Base-by-base conservation (phyloP, 106 monocot genomes). In the Ottelia alismoides region DNA sequence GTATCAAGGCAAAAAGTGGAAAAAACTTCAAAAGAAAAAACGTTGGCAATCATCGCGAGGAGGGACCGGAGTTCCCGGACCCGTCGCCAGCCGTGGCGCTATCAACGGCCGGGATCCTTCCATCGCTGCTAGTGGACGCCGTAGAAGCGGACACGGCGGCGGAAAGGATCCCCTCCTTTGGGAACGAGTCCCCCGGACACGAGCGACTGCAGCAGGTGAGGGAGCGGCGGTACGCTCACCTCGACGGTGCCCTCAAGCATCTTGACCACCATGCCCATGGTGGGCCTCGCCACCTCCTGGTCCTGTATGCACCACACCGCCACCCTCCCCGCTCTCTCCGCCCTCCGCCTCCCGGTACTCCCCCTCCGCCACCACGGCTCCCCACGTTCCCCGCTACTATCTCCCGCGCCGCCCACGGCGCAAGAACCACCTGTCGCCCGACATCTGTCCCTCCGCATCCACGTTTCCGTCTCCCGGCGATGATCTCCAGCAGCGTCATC, bases 301-400 rank as follows among this genome's bases (percentile, higher is more conserved):
- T 82, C 82, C 70, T 82, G 82, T 5, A 82, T 74, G 55, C 82
- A 82, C 82, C 82, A 82, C 17, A 73, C 69, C 22, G 82, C 82
- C 59, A 67, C 70, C 62, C 20, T n/a, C 31, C 24, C 65, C 30
- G 56, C 78, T 53, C 1, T 27, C 61, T 3, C 55, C 73, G 20
- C 4, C 7, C 9, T 16, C 40, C 10, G 16, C 40, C n/a, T n/a
- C n/a, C n/a, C n/a, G n/a, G n/a, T n/a, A n/a, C n/a, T n/a, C n/a
- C n/a, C n/a, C n/a, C n/a, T n/a, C n/a, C n/a, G n/a, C n/a, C 43
- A 76, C 65, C 18, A 3, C 58, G 29, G 20, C n/a, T n/a, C n/a
- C n/a, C 45, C 57, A 63, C 30, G 4, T 63, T 53, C 17, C 77
- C 82, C 54, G 77, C 77, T 46, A 70, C 67, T 11, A 71, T 43